Evolutionary conservation across 345 rosid species (phyloP), one percentile per base, ranked within the genome.

Genomic region (Arabidopsis arenosa): DNA sequence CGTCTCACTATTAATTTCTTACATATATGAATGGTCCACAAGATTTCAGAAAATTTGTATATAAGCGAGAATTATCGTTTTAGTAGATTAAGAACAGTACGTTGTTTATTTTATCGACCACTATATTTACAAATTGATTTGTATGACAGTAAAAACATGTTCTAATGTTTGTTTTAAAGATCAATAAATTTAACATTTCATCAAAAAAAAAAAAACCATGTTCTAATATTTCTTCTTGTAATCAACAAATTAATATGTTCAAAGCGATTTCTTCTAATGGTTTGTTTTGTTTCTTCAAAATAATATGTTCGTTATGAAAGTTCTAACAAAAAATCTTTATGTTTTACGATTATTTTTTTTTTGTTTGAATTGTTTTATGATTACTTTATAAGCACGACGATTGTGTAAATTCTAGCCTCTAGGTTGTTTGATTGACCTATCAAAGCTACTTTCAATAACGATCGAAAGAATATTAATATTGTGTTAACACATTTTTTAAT

Each of bases 401-500:
- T 28, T 36, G 13, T 8, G 26, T 39, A 30, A 30, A 68, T 13
- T 68, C 32, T 12, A 52, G 32, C 53, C 32, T 57, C 44, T 15
- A 17, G 9, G 21, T 70, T 57, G 33, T 32, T 57, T 18, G 32
- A 57, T 18, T 44, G 56, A 70, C 33, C 55, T 70, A 45, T 70
- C 56, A 47, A 44, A 70, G 57, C 14, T 70, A 70, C 26, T 47
- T 70, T 58, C 35, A 17, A 12, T 5, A 56, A 58, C 45, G 56
- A 18, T 45, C 23, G 33, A 54, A 33, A 21, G 45, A 58, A 58
- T 57, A 44, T 70, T 28, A 44, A 30, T 56, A 70, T 57, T 11
- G 18, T 44, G 4, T 18, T 13, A 36, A 37, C 23, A 61, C 4
- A 49, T 6, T 14, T 48, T 49, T n/a, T n/a, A 17, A 7, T 28